A percentile compares a stretch with the other conserved stretches of the same genome.
Conservation (phyloP, 1,284 basidiomycete species). For the Marasmius fiardii region DNA sequence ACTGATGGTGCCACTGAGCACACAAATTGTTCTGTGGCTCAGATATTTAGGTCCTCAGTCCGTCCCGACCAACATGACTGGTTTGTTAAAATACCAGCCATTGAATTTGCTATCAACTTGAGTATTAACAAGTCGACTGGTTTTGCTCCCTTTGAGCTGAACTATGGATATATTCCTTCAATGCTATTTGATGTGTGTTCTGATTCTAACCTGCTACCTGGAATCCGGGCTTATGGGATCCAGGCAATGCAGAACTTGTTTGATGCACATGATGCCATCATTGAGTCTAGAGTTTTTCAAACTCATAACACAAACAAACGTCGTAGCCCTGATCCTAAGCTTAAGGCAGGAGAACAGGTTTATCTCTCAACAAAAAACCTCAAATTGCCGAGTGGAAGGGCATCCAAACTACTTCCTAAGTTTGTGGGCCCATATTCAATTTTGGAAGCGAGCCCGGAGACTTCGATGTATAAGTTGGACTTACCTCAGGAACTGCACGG, state of each 20-base stretch:
- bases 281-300: background rate
- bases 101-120: no score
- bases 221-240: background rate
- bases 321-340: no score
- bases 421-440: background rate
- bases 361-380: no score
- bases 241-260: background rate
- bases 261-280: background rate
- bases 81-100: slow-evolving; percentile 22
- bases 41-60: slow-evolving; percentile 25
- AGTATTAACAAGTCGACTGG: no score
- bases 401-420: background rate
- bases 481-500: background rate
- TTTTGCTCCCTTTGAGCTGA: no score
- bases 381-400: background rate
- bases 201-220: background rate
- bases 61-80: slow-evolving; percentile 30
- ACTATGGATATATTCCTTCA: no score
- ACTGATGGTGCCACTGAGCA: slow-evolving; percentile 23
- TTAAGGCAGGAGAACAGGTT: no score
- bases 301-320: background rate
- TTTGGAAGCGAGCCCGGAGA: background rate
- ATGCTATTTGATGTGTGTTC: background rate
- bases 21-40: slow-evolving; percentile 20
- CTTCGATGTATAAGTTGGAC: background rate